These are phyloP conservation scores for Plectosphaerella cucumerina DNA, from an alignment of 2,329 filamentous ascomycete species.

Conservation along the genomic window DNA sequence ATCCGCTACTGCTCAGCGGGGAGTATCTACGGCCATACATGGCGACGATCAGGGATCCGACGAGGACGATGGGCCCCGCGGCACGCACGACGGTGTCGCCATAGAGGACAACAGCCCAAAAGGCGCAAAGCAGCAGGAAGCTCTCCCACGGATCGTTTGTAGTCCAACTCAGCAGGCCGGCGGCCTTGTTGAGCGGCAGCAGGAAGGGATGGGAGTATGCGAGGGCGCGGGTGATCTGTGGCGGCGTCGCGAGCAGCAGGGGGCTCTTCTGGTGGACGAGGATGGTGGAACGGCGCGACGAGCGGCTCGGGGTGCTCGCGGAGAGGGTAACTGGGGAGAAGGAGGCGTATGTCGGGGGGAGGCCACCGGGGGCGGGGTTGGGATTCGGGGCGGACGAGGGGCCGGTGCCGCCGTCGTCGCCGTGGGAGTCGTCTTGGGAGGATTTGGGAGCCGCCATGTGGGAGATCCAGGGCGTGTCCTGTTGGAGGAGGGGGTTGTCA, in stretches of 20 bases:
- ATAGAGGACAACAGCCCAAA: slow-evolving; percentile 85
- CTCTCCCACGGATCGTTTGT: slow-evolving; percentile 94
- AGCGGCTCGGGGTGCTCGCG: slow-evolving; percentile 55
- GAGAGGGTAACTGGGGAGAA: slow-evolving; percentile 84
- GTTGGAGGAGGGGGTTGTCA: slow-evolving; percentile 13
- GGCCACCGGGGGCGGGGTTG: slow-evolving; percentile 25
- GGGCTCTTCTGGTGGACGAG: slow-evolving; percentile 97
- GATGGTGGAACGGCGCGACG: slow-evolving; percentile 77
- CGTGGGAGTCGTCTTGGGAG: slow-evolving; percentile 27
- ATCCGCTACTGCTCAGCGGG: slow-evolving; percentile 80
- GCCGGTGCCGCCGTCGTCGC: slow-evolving; percentile 21
- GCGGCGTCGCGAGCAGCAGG: slow-evolving; percentile 85
- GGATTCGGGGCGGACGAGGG: slow-evolving; percentile 16
- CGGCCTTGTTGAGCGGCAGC: slow-evolving; percentile 79
- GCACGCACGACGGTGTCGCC: slow-evolving; percentile 77
- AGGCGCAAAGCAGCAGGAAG: slow-evolving; percentile 79
- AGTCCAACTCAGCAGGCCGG: slow-evolving; percentile 88
- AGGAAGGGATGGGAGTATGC: slow-evolving; percentile 96
- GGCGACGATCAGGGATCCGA: slow-evolving; percentile 74
- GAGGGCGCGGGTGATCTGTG: slow-evolving; percentile 87
- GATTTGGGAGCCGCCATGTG: slow-evolving; percentile 45
- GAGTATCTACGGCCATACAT: slow-evolving; percentile 93
- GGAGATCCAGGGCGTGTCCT: slow-evolving; percentile 48
- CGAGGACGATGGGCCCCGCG: slow-evolving; percentile 79
- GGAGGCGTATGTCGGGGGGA: slow-evolving; percentile 73